These are phyloP conservation scores for Jatropha multifida DNA, from an alignment of 441 rosid species.

Conservation along the genomic window DNA sequence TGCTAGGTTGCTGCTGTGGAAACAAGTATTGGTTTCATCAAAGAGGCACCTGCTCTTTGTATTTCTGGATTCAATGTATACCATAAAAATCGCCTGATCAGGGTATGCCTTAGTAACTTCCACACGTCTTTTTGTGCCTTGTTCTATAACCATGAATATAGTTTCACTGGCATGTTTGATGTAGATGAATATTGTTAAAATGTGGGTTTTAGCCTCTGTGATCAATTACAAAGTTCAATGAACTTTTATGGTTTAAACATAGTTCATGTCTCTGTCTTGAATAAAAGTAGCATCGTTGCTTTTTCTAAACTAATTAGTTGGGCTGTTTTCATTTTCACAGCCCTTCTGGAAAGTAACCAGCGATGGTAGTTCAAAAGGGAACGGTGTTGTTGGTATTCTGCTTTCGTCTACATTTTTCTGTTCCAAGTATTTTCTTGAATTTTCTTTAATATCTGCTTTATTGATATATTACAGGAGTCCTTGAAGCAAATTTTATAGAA, in stretches of 20 bases:
- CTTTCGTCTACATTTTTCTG: conserved; percentile 19
- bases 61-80: conserved; percentile 78
- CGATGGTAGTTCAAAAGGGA: conserved; percentile 57
- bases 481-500: conserved; percentile 95
- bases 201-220: not conserved
- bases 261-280: not conserved
- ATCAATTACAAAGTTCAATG: conserved; percentile 2
- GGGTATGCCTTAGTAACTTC: conserved; percentile 45
- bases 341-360: conserved; percentile 86
- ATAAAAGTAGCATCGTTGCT: conserved; percentile 6
- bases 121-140: conserved; percentile 2
- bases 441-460: conserved; percentile 22
- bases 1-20: conserved; percentile 53
- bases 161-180: not conserved
- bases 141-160: not conserved
- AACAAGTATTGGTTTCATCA: conserved; percentile 78
- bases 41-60: conserved; percentile 65
- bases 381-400: conserved; percentile 74
- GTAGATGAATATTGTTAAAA: not conserved
- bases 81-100: conserved; percentile 93
- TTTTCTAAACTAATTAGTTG: conserved; percentile 18
- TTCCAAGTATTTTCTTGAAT: conserved; percentile 13
- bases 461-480: conserved; percentile 57
- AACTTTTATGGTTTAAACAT: not conserved
- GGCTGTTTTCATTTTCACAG: conserved; percentile 43